Base-by-base conservation (phyloP, 345 rosid genomes). In the Barbarea vulgaris region DNA sequence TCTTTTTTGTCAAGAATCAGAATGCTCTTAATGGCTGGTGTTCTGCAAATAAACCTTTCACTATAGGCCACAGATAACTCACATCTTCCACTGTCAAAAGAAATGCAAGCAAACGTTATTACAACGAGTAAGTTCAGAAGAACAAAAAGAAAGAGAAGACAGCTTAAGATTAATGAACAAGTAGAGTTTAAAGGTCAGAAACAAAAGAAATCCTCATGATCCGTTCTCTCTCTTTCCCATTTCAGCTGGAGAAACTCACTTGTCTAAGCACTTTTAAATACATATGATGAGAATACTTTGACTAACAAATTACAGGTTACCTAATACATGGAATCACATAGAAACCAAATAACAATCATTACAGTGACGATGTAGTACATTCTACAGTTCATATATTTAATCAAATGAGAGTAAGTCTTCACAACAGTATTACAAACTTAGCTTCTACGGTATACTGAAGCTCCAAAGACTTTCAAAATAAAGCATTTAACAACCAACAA, bases 1-100 rank as follows among this genome's bases (percentile, higher is more conserved):
- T 90, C 87, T 87, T 95, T 88, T 95, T 95, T 64, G 90, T 95
- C 64, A 92, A n/a, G n/a, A n/a, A n/a, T n/a, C n/a, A 84, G 72
- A 63, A 77, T 54, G 93, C 92, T 79, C 84, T 89, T 25, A 92
- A 82, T 19, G 97, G 99, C 65, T 87, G 65, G 31, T 81, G 81
- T 74, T 83, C 89, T 76, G 89, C 97, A 73, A 89, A 95, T 66
- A 81, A 79, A 65, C 80, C 84, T 82, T 89, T 85, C 61, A 92
- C 79, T 44, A 84, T 84, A 39, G 96, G 97, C 97, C 99, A 95
- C 83, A 95, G 81, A 84, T 92, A 94, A 73, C 85, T 82, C 70
- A 95, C 99, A 85, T 92, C 99, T 80, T 95, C 99, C 48, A 95
- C 97, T 92, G 90, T 28, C 64, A 62, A 24, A 61, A 47, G 22